Conservation (phyloP, 441 rosid genomes). For the Jatropha multifida region DNA sequence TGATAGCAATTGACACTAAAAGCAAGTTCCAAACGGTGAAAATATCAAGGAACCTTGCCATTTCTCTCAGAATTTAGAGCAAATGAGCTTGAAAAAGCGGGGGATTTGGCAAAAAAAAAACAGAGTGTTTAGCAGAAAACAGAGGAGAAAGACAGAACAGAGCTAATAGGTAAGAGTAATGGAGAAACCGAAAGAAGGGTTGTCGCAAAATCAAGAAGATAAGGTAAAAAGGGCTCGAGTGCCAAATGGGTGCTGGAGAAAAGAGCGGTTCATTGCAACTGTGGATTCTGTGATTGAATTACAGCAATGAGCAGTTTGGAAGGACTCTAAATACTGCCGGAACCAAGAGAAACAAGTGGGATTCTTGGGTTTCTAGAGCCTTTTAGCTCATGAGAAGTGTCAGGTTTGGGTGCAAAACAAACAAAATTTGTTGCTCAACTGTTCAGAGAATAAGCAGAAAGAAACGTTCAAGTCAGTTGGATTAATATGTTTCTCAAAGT, state of each 20-base stretch:
- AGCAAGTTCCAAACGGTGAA: constrained; percentile 56
- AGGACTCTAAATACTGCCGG: background rate
- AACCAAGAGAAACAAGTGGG: background rate
- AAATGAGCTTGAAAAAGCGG: background rate
- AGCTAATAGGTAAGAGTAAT: background rate
- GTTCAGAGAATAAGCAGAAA: background rate
- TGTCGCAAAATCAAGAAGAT: background rate
- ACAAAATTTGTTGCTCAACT: too few species aligned
- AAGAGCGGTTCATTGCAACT: background rate
- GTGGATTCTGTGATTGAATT: background rate
- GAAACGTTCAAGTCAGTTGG: background rate
- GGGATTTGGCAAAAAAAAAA: background rate
- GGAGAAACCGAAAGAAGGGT: background rate
- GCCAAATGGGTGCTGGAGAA: constrained; percentile 6
- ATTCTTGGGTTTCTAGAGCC: constrained; percentile 9
- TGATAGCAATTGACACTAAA: constrained; percentile 66
- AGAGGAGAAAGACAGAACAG: background rate
- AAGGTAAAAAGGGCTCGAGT: background rate
- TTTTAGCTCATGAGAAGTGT: background rate
- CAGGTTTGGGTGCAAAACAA: background rate
- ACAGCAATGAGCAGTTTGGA: background rate
- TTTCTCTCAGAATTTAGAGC: constrained; percentile 15
- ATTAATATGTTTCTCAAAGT: background rate
- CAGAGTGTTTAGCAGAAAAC: background rate
- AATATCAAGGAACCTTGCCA: constrained; percentile 40